Base-by-base conservation (phyloP, 768 basidiomycete genomes). In the Leccinum boreale region DNA sequence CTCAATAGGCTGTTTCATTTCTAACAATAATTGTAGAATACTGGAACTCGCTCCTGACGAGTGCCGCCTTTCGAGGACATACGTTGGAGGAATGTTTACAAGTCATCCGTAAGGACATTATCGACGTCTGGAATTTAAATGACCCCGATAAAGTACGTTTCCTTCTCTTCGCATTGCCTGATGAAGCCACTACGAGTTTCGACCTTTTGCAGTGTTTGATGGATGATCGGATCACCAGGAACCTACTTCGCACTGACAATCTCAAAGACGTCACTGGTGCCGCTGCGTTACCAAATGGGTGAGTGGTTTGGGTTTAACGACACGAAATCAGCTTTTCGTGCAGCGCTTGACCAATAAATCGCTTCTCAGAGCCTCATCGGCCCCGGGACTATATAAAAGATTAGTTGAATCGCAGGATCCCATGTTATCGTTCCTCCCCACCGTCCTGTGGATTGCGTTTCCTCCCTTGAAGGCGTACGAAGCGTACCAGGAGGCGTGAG, bases 71-170 rank as follows among this genome's bases (percentile, higher is more conserved):
- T 53, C 46, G 53, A 0, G 53, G 52, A 6, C 53, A 26, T 36
- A 55, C 63, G 21, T 42, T 65, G 21, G 11, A 42, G 3, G 42
- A 57, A 46, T 64, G 63, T 7, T 53, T 64, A 45, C 2, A 58
- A 26, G 56, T 61, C 7, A 65, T 64, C 14, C 56, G 4, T 5
- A n/a, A 47, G 8, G 63, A 64, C 8, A 21, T 64, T 4, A n/a
- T 57, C 17, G 42, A 50, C 0, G 26, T 61, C 28, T 64, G 63
- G 63, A 64, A 64, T 21, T 57, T 64, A 4, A 15, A 35, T 3
- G 63, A 64, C 36, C 63, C 58, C 2, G 63, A 64, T 17, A 1
- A 52, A 19, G 63, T 58, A 52, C 14, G 42, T 4, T 33, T 28
- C 1, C n/a, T 15, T 28, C 8, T 28, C n/a, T 7, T 26, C 23